Evolutionary conservation across 2,329 filamentous ascomycete species (phyloP).

Genomic region (Cercospora janseana): DNA sequence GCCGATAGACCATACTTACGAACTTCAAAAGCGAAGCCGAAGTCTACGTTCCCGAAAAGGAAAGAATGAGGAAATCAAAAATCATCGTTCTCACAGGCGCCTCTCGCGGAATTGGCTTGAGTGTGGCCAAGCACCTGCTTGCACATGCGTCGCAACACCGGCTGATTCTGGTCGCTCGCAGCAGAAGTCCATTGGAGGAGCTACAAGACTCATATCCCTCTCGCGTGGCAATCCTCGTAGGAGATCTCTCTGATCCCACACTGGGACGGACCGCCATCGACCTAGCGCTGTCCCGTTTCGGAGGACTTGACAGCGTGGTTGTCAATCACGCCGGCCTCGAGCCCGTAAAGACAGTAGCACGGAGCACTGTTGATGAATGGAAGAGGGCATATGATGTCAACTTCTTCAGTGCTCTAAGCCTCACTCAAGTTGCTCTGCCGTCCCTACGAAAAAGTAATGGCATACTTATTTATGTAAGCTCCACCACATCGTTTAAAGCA

Average conservation of each 20-base stretch:
- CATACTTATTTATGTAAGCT: neutral
- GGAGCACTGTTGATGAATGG: neutral
- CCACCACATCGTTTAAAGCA: neutral
- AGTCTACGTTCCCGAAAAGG: too few relatives aligned
- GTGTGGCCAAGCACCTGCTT: constrained; percentile 60
- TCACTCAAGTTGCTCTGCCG: neutral
- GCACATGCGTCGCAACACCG: neutral
- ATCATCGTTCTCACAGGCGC: constrained; percentile 40
- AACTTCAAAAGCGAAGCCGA: too few relatives aligned
- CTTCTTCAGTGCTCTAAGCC: neutral
- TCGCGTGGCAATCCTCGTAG: neutral
- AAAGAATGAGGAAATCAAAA: too few relatives aligned
- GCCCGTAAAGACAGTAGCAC: neutral
- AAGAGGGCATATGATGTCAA: neutral
- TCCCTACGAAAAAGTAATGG: neutral
- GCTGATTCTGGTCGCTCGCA: neutral
- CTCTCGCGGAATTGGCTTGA: constrained; percentile 49
- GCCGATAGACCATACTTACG: too few relatives aligned
- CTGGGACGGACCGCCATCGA: neutral
- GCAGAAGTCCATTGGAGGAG: neutral
- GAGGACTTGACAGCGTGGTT: neutral
- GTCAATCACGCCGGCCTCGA: neutral
- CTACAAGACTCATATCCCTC: neutral
- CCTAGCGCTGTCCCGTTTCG: neutral
- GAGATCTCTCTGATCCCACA: neutral